These are phyloP conservation scores for Colletotrichum sp. DNA, from an alignment of 2,329 filamentous ascomycete species.

Conservation along the genomic window DNA sequence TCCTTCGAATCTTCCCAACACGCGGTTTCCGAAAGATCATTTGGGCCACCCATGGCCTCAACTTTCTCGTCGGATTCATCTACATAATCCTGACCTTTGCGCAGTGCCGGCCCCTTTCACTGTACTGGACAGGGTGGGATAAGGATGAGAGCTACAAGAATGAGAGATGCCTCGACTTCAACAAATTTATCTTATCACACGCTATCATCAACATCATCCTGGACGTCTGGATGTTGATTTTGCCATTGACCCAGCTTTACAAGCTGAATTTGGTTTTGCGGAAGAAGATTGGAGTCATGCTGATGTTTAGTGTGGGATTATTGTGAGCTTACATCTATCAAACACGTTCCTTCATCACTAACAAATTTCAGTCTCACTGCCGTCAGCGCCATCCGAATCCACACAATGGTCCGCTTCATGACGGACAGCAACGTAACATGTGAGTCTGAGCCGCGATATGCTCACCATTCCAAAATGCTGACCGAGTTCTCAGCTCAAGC, in stretches of 20 bases:
- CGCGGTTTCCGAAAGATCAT: background rate
- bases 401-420: background rate
- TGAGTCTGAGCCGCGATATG: background rate
- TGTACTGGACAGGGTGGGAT: background rate
- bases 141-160: background rate
- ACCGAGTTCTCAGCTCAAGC: background rate
- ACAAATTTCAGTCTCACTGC: background rate
- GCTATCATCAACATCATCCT: conserved; percentile 23
- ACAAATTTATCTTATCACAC: background rate
- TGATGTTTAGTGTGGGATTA: background rate
- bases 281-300: conserved; percentile 20
- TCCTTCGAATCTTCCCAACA: conserved; percentile 33
- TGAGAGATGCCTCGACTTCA: background rate
- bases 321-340: background rate
- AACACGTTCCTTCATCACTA: background rate
- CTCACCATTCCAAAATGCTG: background rate
- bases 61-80: background rate
- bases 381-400: background rate
- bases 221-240: conserved; percentile 24
- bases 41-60: background rate
- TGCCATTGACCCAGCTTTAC: conserved; percentile 22
- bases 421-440: background rate
- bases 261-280: conserved; percentile 19
- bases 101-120: background rate
- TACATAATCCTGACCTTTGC: background rate